These are phyloP conservation scores for Salix dunnii DNA, from an alignment of 345 rosid genomes.

Conservation along the genomic window DNA sequence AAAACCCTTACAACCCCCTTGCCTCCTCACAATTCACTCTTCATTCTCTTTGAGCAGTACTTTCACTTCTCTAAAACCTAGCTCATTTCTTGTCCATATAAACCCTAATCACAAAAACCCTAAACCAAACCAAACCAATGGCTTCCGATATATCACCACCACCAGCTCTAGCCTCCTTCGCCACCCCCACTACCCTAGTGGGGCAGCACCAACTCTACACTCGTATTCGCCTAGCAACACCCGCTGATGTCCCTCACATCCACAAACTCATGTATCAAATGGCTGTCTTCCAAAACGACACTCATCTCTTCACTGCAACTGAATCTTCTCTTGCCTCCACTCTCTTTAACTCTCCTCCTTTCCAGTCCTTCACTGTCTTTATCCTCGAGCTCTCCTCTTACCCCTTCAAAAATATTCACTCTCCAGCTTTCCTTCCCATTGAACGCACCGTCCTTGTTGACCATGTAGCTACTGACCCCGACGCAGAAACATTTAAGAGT, in stretches of 20 bases:
- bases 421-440: slow-evolving; percentile 35
- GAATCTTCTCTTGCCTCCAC: slow-evolving; percentile 68
- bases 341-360: slow-evolving; percentile 55
- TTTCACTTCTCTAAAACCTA: too few species aligned
- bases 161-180: slow-evolving; percentile 43
- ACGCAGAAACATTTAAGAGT: slow-evolving; percentile 41
- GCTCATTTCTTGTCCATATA: too few species aligned
- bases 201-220: slow-evolving; percentile 48
- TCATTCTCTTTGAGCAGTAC: too few species aligned
- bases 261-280: slow-evolving; percentile 76
- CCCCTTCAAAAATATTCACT: slow-evolving; percentile 30
- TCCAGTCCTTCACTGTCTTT: slow-evolving; percentile 76
- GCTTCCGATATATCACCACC: slow-evolving; percentile 65
- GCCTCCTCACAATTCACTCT: too few species aligned
- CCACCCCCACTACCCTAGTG: slow-evolving; percentile 22
- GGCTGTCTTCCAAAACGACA: slow-evolving; percentile 68
- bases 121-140: slow-evolving; percentile 21
- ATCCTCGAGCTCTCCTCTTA: slow-evolving; percentile 63
- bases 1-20: too few species aligned
- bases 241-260: slow-evolving; percentile 68
- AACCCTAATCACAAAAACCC: neutral
- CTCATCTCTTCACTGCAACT: slow-evolving; percentile 70
- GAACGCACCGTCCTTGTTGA: slow-evolving; percentile 41
- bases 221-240: slow-evolving; percentile 77
- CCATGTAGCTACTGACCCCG: slow-evolving; percentile 52